phyloP scores from a whole-genome alignment of 345 rosid species.

The Hibiscus tridactylites region DNA sequence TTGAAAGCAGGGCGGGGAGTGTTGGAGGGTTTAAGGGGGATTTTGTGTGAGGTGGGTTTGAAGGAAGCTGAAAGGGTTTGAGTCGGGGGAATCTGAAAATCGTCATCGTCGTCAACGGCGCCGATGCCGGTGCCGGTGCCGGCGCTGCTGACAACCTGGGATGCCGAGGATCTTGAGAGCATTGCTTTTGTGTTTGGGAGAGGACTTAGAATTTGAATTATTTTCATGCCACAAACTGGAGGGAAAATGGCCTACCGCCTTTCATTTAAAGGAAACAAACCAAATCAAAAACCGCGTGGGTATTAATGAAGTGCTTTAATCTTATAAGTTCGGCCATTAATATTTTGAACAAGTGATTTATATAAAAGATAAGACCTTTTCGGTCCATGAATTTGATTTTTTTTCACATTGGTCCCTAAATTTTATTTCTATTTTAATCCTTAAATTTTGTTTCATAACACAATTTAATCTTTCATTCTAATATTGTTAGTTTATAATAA shows the following conservation, averaged over 20 bases:
- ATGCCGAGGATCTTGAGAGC: constrained; percentile 2
- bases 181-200: background rate
- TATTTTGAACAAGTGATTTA: no score
- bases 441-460: no score
- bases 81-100: constrained; percentile 44
- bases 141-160: background rate
- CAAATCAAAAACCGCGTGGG: background rate
- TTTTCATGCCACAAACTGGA: background rate
- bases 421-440: no score
- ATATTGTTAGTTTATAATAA: no score
- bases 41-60: constrained; percentile 8
- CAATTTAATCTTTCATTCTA: no score
- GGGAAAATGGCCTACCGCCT: background rate
- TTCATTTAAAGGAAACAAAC: background rate
- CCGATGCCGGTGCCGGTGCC: background rate
- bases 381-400: no score
- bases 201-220: background rate
- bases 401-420: no score
- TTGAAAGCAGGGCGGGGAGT: constrained; percentile 27
- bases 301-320: no score
- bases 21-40: constrained; percentile 25
- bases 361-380: no score
- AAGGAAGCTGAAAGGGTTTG: constrained; percentile 21
- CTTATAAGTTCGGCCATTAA: no score
- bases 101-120: constrained; percentile 39